These are phyloP conservation scores for Xerocomellus chrysenteron DNA, from an alignment of 768 basidiomycete genomes.

Conservation along the genomic window DNA sequence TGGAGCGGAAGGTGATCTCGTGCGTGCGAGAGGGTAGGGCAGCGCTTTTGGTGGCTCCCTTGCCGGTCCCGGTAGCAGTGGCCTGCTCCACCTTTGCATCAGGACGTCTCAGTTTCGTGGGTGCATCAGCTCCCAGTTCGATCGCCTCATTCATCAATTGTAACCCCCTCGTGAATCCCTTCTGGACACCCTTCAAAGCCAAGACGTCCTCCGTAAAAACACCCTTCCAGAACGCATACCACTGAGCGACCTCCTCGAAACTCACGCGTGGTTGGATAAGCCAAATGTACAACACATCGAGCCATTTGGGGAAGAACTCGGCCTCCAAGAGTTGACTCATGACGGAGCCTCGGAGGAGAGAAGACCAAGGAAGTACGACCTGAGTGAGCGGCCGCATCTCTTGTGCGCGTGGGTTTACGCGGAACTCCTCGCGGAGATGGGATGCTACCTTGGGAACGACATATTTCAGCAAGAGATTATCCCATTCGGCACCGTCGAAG, in stretches of 20 bases:
- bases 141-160: slow-evolving; percentile 95
- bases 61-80: slow-evolving; percentile 29
- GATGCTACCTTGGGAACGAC: slow-evolving; percentile 89
- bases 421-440: slow-evolving; percentile 79
- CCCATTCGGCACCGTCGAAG: slow-evolving; percentile 84
- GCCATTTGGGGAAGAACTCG: slow-evolving; percentile 97
- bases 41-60: slow-evolving; percentile 34
- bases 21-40: slow-evolving; percentile 51
- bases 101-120: slow-evolving; percentile 63
- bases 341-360: slow-evolving; percentile 70
- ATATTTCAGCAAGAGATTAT: slow-evolving; percentile 84
- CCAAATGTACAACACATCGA: slow-evolving; percentile 90
- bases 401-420: slow-evolving; percentile 88
- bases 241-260: slow-evolving; percentile 89
- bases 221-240: slow-evolving; percentile 90
- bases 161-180: slow-evolving; percentile 84
- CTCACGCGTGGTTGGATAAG: slow-evolving; percentile 85
- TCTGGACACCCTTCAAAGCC: slow-evolving; percentile 59
- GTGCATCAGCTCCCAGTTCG: slow-evolving; percentile 78
- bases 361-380: slow-evolving; percentile 71
- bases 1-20: slow-evolving; percentile 89
- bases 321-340: slow-evolving; percentile 82
- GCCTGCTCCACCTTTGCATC: slow-evolving; percentile 55
- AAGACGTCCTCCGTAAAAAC: slow-evolving; percentile 72
- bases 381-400: slow-evolving; percentile 78